Evolutionary conservation across 805 yeast species (phyloP), one percentile per base, ranked within the genome.

Genomic region (Metschnikowia drakensbergensis): DNA sequence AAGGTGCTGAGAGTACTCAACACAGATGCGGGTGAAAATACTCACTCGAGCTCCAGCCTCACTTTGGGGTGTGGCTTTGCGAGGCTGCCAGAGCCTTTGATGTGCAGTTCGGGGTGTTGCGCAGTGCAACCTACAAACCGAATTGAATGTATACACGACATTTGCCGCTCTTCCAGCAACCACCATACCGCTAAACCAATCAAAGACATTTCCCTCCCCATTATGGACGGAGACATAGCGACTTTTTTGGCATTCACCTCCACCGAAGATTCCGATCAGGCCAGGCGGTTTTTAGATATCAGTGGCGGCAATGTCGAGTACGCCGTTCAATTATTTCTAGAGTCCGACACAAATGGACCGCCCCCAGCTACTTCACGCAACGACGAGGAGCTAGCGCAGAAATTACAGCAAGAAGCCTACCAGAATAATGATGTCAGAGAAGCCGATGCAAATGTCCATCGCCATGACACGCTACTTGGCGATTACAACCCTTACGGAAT

Each of bases 221-320:
- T 31, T 39, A 71, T 71, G 66, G 78, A 77, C 45, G 86, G 77
- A 44, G 68, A 73, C 42, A 72, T 88, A 34, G 83, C 86, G 23
- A 79, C 83, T 23, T 94, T 94, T 66, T 72, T 91, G 65, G 91
- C 92, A 36, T 83, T 94, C 46, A 90, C 98, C 0, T 86, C 88
- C 23, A 80, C 81, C 2, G 75, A 81, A 1, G 92, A 86, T 61
- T 75, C 79, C 1, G 75, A 74, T 4, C 69, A 79, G 9, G 98
- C 98, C 0, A 70, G 75, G 46, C 88, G 84, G 56, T 94, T 84
- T 61, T 65, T 94, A 22, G 90, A 84, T 26, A 82, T 92, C 70
- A 77, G 92, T 4, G 90, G 84, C 43, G 81, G 82, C 40, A 81
- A 88, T 62, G 63, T 92, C 31, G 96, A 91, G 49, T 79, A 82